Conservation (phyloP, 768 basidiomycete genomes). For the Coprinellus aureogranulatus region DNA sequence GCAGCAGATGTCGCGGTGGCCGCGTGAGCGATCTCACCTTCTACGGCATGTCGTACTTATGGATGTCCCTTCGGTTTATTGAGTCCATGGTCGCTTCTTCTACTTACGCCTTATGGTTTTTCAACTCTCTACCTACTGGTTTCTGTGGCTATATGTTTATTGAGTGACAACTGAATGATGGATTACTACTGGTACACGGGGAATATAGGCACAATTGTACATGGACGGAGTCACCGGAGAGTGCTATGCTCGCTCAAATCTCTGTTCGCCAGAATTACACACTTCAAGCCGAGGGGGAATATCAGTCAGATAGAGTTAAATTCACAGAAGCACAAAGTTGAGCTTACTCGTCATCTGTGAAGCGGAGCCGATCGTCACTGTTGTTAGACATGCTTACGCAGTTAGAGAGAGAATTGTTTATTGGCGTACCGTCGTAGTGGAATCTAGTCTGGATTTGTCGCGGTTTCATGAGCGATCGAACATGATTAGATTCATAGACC, state of each 20-base stretch:
- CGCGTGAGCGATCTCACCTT: not conserved
- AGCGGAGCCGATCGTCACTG: not conserved
- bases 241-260: not conserved
- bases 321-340: not conserved
- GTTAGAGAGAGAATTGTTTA: not conserved
- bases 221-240: not conserved
- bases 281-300: not conserved
- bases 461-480: not conserved
- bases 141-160: not conserved
- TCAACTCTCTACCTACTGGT: no score
- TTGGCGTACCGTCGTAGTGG: constrained; percentile 70
- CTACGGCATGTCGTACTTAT: not conserved
- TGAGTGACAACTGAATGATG: no score
- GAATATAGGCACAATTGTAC: constrained; percentile 9
- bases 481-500: constrained; percentile 3
- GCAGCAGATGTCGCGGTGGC: not conserved
- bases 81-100: no score
- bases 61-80: no score
- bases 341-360: constrained; percentile 62
- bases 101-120: not conserved
- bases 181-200: constrained; percentile 10
- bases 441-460: constrained; percentile 59
- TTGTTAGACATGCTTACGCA: constrained; percentile 21
- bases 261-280: not conserved
- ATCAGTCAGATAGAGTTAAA: not conserved